These are phyloP conservation scores for Myxozyma geophila DNA, from an alignment of 805 yeast species.

Conservation along the genomic window DNA sequence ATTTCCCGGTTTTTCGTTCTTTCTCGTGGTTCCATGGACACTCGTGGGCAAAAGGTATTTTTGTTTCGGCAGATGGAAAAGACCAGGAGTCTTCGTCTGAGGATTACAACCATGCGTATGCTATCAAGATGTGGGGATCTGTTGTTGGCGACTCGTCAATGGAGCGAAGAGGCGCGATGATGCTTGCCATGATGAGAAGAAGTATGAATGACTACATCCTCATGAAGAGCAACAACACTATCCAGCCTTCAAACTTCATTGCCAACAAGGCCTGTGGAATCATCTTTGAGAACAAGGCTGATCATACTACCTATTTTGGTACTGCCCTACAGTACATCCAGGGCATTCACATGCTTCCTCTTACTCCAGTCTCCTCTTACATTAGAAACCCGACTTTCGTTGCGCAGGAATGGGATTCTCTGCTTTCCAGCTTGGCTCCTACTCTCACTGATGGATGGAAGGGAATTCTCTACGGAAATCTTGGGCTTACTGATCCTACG, in stretches of 20 bases:
- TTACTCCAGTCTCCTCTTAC: slow-evolving; percentile 63
- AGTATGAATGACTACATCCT: slow-evolving; percentile 63
- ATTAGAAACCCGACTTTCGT: slow-evolving; percentile 59
- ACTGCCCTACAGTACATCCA: slow-evolving; percentile 64
- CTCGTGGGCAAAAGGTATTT: slow-evolving; percentile 68
- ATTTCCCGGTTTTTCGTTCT: slow-evolving; percentile 66
- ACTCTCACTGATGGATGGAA: slow-evolving; percentile 60
- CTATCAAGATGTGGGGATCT: slow-evolving; percentile 69
- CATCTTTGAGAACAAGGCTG: slow-evolving; percentile 70
- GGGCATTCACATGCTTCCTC: slow-evolving; percentile 79
- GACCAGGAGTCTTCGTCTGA: slow-evolving; percentile 75
- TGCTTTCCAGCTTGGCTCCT: slow-evolving; percentile 50
- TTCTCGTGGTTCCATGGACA: slow-evolving; percentile 79
- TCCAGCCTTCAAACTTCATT: slow-evolving; percentile 57
- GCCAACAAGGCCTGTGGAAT: slow-evolving; percentile 71
- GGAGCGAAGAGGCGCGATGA: slow-evolving; percentile 61
- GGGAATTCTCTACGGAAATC: slow-evolving; percentile 71
- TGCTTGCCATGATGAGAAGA: slow-evolving; percentile 59
- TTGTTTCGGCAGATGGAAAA: slow-evolving; percentile 66
- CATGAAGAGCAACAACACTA: slow-evolving; percentile 53
- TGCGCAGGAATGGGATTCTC: slow-evolving; percentile 61
- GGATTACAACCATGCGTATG: slow-evolving; percentile 71
- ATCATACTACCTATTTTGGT: slow-evolving; percentile 76
- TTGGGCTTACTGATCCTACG: slow-evolving; percentile 72
- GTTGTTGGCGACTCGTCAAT: slow-evolving; percentile 58